phyloP scores from a whole-genome alignment of 2,329 filamentous ascomycete genomes.

The Magnaporthiopsis incrustans region DNA sequence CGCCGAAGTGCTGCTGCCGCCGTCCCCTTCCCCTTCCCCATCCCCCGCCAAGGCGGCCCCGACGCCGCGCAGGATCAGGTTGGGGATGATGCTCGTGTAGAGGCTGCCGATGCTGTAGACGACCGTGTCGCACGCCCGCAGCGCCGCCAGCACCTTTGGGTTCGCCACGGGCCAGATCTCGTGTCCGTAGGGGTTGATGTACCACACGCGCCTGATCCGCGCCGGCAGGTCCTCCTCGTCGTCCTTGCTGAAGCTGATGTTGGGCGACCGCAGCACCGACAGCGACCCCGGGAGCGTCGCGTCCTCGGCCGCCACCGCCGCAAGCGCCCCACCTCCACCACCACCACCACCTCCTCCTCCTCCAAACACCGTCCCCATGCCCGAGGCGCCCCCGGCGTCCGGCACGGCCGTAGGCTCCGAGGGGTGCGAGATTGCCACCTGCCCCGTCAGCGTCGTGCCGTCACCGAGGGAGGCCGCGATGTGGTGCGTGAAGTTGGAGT shows the following conservation, averaged over 20 bases:
- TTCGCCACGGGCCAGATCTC: conserved; percentile 84
- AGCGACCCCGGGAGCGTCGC: conserved; percentile 76
- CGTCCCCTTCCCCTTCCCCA: conserved; percentile 58
- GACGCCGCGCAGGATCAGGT: conserved; percentile 67
- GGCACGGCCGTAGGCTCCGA: conserved; percentile 52
- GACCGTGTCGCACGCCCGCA: conserved; percentile 57
- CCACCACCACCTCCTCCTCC: not conserved
- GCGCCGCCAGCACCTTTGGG: conserved; percentile 63
- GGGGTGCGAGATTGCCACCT: conserved; percentile 88
- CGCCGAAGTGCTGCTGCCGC: not conserved
- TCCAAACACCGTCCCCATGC: conserved; percentile 6
- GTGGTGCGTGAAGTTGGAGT: conserved; percentile 92
- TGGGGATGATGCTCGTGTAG: conserved; percentile 83
- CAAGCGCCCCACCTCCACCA: conserved; percentile 9
- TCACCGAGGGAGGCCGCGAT: conserved; percentile 77
- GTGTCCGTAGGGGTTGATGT: conserved; percentile 98
- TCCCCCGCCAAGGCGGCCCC: conserved; percentile 41
- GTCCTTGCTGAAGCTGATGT: conserved; percentile 74
- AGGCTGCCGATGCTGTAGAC: conserved; percentile 92
- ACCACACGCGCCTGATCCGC: conserved; percentile 80
- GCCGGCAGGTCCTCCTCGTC: conserved; percentile 67
- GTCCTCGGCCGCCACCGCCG: conserved; percentile 36
- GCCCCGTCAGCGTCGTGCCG: conserved; percentile 73
- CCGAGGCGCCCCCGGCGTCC: conserved; percentile 23
- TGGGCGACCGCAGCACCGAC: conserved; percentile 68